Evolutionary conservation across 805 yeast genomes (phyloP).

Genomic region (Saccharomycopsis synnaedendra): DNA sequence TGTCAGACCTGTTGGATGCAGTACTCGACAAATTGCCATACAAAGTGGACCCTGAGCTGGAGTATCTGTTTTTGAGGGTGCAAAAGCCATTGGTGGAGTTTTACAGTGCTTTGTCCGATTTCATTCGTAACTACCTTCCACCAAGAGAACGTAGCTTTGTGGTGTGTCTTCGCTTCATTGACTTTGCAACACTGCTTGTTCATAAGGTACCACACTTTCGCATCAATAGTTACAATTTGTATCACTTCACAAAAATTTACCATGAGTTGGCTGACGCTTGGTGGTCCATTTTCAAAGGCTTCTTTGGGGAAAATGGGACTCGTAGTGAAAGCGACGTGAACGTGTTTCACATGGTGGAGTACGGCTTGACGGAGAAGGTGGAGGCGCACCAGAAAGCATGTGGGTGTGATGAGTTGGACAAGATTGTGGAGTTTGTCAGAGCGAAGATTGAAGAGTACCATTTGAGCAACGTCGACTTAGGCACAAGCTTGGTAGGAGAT

Average conservation of each 20-base stretch:
- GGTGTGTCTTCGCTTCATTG: conserved; percentile 49
- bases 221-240: conserved; percentile 17
- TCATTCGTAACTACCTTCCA: conserved; percentile 59
- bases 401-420: conserved; percentile 11
- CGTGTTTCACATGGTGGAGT: conserved; percentile 12
- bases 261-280: conserved; percentile 12
- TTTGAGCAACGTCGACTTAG: not conserved
- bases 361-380: conserved; percentile 3
- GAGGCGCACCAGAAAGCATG: conserved; percentile 2
- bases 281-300: conserved; percentile 7
- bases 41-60: conserved; percentile 60
- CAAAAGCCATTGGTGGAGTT: conserved; percentile 59
- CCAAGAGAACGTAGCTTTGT: conserved; percentile 49
- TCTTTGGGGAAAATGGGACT: not conserved
- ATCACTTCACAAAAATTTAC: conserved; percentile 14
- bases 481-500: too few relatives aligned
- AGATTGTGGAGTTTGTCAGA: conserved; percentile 7
- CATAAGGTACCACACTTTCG: conserved; percentile 58
- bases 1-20: conserved; percentile 31
- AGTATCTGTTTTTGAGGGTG: conserved; percentile 68
- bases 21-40: conserved; percentile 54
- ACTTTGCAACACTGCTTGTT: conserved; percentile 46
- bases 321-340: conserved; percentile 8
- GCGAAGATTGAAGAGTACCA: conserved; percentile 4
- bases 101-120: conserved; percentile 60